These are phyloP conservation scores for Cutaneotrichosporon sp. DNA, from an alignment of 1,284 basidiomycete species.

Conservation along the genomic window DNA sequence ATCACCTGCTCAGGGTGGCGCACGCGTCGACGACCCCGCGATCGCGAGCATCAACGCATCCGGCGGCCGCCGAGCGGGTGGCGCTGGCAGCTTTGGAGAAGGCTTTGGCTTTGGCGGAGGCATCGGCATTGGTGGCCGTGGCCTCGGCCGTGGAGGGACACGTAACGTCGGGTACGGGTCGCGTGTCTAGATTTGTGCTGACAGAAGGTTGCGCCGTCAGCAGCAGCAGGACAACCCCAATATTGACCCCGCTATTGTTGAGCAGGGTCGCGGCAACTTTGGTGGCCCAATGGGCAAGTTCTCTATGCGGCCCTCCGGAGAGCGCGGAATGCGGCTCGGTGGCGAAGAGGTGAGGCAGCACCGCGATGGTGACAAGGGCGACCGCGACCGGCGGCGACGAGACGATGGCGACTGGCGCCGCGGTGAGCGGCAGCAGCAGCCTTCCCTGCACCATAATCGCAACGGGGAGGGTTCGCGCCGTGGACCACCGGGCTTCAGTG, in stretches of 20 bases:
- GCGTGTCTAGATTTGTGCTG: conserved; percentile 8
- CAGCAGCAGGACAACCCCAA: conserved; percentile 16
- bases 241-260: conserved; percentile 26
- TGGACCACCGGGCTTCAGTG: conserved; percentile 10
- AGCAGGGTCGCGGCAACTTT: conserved; percentile 18
- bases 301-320: conserved; percentile 28
- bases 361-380: conserved; percentile 25
- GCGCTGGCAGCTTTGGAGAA: conserved; percentile 41
- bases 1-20: background rate
- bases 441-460: conserved; percentile 6
- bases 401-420: conserved; percentile 17
- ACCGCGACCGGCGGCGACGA: conserved; percentile 7
- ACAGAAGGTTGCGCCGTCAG: conserved; percentile 17
- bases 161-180: conserved; percentile 41
- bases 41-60: conserved; percentile 40
- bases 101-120: conserved; percentile 51
- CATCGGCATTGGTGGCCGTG: conserved; percentile 43
- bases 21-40: conserved; percentile 41
- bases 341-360: conserved; percentile 30
- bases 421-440: conserved; percentile 2
- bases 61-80: conserved; percentile 25
- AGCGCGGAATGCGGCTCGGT: conserved; percentile 31
- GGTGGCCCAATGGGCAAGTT: conserved; percentile 41
- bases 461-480: conserved; percentile 24
- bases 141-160: conserved; percentile 25